A percentile compares a stretch with the other conserved stretches of the same genome.
Evolutionary conservation across 345 rosid genomes (phyloP).

Genomic region (Citropsis articulata): DNA sequence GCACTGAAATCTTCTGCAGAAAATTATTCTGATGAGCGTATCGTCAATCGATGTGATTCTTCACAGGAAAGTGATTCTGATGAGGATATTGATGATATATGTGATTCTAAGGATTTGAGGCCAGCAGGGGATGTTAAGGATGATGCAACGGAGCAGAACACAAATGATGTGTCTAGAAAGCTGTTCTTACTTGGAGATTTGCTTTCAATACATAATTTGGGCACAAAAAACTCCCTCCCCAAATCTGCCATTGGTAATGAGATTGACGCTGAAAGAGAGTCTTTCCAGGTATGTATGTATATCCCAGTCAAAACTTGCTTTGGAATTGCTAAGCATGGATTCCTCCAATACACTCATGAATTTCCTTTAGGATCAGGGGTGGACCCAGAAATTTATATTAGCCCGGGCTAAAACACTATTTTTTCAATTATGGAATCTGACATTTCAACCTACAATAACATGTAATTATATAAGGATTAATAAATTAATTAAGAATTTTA

Average conservation of each 20-base stretch:
- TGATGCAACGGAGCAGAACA: slow-evolving; percentile 6
- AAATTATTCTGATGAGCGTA: slow-evolving; percentile 16
- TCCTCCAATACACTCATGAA: background rate
- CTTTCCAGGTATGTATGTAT: slow-evolving; percentile 34
- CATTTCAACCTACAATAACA: too few species aligned
- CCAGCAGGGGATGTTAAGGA: slow-evolving; percentile 15
- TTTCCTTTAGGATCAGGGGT: background rate
- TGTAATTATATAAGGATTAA: too few species aligned
- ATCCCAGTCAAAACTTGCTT: background rate
- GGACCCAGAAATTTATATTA: too few species aligned
- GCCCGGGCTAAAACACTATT: too few species aligned
- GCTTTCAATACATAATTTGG: slow-evolving; percentile 32
- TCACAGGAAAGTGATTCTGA: slow-evolving; percentile 21
- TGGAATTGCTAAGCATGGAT: background rate
- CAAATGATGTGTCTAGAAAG: slow-evolving; percentile 19
- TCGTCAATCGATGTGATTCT: background rate
- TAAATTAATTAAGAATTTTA: too few species aligned
- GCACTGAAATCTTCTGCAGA: slow-evolving; percentile 24
- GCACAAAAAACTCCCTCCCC: slow-evolving; percentile 16
- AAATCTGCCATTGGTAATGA: slow-evolving; percentile 11
- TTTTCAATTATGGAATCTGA: too few species aligned
- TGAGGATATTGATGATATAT: slow-evolving; percentile 7
- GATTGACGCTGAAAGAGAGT: slow-evolving; percentile 25
- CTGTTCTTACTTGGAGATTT: slow-evolving; percentile 44
- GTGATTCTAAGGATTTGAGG: slow-evolving; percentile 14